phyloP scores from a whole-genome alignment of 2,329 filamentous ascomycete species.

The Colletotrichum melonis region DNA sequence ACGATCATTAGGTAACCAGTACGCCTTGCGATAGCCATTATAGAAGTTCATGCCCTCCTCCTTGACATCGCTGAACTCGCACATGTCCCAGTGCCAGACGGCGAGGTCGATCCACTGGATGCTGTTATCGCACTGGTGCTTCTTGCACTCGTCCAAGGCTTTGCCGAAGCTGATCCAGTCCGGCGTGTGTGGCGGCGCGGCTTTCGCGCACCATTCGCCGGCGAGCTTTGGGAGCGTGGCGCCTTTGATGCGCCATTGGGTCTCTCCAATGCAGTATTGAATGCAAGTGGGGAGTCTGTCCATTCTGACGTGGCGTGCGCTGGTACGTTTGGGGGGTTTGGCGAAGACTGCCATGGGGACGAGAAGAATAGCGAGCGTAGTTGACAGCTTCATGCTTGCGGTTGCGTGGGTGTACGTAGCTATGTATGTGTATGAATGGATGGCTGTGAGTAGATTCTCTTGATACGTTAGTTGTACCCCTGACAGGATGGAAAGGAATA shows the following conservation, averaged over 20 bases:
- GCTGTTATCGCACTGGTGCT: background rate
- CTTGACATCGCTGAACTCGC: background rate
- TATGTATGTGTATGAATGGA: background rate
- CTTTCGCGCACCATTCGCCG: background rate
- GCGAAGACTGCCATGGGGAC: background rate
- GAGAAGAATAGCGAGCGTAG: background rate
- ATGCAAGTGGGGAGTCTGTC: background rate
- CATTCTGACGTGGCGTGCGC: background rate
- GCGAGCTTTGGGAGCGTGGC: background rate
- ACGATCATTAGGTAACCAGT: background rate
- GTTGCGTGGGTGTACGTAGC: background rate
- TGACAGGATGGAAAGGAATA: background rate
- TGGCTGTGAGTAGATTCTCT: background rate
- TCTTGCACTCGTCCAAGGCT: conserved; percentile 1
- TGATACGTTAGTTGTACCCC: background rate
- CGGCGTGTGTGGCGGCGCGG: background rate
- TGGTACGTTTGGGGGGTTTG: background rate
- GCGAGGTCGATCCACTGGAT: background rate
- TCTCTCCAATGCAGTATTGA: background rate
- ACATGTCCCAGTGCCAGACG: background rate
- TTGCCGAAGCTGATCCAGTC: background rate
- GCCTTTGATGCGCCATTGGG: background rate
- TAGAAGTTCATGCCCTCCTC: background rate
- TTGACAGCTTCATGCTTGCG: background rate
- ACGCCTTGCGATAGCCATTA: background rate